Conservation (phyloP, 2,329 filamentous ascomycete species). For the Beauveria sp. region DNA sequence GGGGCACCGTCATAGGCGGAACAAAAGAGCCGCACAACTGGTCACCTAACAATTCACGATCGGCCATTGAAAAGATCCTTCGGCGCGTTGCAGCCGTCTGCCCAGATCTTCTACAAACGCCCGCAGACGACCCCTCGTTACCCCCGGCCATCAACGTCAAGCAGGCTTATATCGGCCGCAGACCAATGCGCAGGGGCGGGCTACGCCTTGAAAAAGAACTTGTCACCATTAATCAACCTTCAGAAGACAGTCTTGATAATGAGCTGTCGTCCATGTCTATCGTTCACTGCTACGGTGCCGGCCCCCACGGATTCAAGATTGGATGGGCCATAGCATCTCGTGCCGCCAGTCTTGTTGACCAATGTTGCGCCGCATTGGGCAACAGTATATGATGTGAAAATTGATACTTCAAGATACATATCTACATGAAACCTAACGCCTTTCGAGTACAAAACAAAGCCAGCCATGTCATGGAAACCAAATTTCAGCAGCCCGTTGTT, state of each 20-base stretch:
- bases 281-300: conserved; percentile 9
- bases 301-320: conserved; percentile 4
- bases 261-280: not conserved
- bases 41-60: not conserved
- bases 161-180: conserved; percentile 2
- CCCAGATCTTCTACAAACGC: not conserved
- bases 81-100: not conserved
- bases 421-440: not conserved
- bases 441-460: not conserved
- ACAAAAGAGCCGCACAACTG: conserved; percentile 7
- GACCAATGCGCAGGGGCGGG: conserved; percentile 5
- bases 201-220: conserved; percentile 1
- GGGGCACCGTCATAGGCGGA: conserved; percentile 1
- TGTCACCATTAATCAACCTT: not conserved
- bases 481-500: not conserved
- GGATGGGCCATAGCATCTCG: not conserved
- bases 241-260: not conserved
- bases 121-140: not conserved
- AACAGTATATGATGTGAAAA: not conserved
- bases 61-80: not conserved
- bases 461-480: not conserved
- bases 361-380: not conserved
- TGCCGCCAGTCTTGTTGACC: not conserved
- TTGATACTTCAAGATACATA: not conserved
- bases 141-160: not conserved